These are phyloP conservation scores for Thalassiosira profunda DNA, from an alignment of 108 stramenopile genomes.

Conservation along the genomic window DNA sequence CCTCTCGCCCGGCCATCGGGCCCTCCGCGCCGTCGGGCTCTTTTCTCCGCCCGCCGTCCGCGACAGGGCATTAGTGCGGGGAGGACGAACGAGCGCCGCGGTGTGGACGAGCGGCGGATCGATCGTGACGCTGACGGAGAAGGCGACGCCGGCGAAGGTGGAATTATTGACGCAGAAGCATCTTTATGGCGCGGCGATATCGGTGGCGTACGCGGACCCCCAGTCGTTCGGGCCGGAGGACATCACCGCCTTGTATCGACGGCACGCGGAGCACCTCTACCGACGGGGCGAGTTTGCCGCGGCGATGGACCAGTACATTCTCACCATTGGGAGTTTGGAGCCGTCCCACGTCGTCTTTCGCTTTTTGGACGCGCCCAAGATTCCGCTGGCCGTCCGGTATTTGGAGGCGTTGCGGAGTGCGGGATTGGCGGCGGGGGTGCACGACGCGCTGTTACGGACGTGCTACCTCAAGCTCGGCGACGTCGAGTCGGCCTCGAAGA, in stretches of 20 bases:
- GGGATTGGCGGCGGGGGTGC: constrained; percentile 71
- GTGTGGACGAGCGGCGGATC: constrained; percentile 85
- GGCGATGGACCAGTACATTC: constrained; percentile 93
- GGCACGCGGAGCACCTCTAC: constrained; percentile 95
- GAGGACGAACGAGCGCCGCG: constrained; percentile 77
- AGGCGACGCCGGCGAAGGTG: constrained; percentile 89
- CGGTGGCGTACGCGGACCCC: constrained; percentile 89
- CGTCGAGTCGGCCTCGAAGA: constrained; percentile 72
- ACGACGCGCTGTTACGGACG: constrained; percentile 79
- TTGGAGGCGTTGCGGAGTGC: constrained; percentile 77
- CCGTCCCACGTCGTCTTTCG: constrained; percentile 95
- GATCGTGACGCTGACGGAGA: constrained; percentile 89
- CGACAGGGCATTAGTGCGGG: constrained; percentile 47
- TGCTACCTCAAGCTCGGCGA: constrained; percentile 89
- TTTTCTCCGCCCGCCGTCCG: constrained; percentile 51
- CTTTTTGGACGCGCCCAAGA: constrained; percentile 93
- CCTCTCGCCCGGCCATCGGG: constrained; percentile 81
- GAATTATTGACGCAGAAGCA: constrained; percentile 88
- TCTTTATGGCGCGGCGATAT: constrained; percentile 92
- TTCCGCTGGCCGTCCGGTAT: constrained; percentile 87
- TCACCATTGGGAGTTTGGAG: constrained; percentile 95
- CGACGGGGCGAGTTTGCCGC: constrained; percentile 91
- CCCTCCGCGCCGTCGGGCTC: constrained; percentile 70
- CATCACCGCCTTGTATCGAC: constrained; percentile 83
- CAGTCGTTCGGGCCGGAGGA: constrained; percentile 65